phyloP scores from a whole-genome alignment of 2,329 filamentous ascomycete genomes.

The Beauveria rudraprayagi region DNA sequence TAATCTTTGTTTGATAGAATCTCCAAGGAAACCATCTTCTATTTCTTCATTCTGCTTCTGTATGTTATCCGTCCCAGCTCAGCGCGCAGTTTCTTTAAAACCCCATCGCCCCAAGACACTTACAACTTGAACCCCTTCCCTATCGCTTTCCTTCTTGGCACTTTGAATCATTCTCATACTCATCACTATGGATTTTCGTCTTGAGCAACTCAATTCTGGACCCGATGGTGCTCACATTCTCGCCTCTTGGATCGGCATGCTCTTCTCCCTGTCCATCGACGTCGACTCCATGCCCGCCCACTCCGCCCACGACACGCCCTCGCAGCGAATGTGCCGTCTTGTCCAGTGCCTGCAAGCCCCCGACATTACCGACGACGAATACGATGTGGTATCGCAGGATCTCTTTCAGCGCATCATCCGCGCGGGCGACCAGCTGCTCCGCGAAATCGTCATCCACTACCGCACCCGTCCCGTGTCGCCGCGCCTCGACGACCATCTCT shows the following conservation, averaged over 20 bases:
- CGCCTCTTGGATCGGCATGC: neutral
- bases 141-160: no score
- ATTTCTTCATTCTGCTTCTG: no score
- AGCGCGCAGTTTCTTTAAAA: no score
- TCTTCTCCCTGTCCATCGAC: neutral
- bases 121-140: no score
- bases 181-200: conserved; percentile 27
- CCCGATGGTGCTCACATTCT: neutral
- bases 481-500: neutral
- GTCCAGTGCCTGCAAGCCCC: conserved; percentile 28
- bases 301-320: neutral
- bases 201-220: conserved; percentile 19
- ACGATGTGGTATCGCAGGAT: neutral
- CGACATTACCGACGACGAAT: neutral
- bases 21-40: no score
- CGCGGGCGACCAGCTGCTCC: neutral
- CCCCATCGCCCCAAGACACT: no score
- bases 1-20: no score
- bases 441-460: neutral
- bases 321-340: conserved; percentile 18
- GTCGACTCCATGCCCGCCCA: neutral
- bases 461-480: neutral
- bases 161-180: neutral
- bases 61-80: no score
- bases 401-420: neutral